Conservation (phyloP, 495 filamentous ascomycete species). For the Ramalina peruviana region DNA sequence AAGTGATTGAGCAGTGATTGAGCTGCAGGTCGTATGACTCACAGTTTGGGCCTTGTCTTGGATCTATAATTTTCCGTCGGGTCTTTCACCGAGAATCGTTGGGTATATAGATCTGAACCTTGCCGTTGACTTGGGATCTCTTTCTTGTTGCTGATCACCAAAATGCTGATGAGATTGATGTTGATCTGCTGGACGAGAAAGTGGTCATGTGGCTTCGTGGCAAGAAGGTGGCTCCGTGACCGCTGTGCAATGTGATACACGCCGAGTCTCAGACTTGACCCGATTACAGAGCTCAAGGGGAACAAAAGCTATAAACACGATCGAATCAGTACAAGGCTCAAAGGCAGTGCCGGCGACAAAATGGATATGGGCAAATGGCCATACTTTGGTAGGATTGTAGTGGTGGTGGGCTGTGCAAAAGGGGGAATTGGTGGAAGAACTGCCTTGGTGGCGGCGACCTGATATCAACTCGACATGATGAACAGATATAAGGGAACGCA, state of each 20-base stretch:
- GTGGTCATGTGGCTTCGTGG: not conserved
- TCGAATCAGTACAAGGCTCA: not conserved
- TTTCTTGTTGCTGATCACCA: no score
- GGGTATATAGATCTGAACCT: not conserved
- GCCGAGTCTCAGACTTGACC: not conserved
- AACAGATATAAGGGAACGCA: not conserved
- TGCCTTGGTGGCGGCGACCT: not conserved
- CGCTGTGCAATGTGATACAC: not conserved
- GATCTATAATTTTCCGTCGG: not conserved
- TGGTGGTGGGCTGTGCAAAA: constrained; percentile 3
- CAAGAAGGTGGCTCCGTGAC: not conserved
- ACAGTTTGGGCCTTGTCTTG: constrained; percentile 4
- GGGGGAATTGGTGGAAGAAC: not conserved
- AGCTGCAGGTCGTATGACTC: constrained; percentile 8
- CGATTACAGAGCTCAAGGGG: not conserved
- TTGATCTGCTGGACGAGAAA: not conserved
- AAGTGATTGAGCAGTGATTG: not conserved
- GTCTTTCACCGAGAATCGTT: not conserved
- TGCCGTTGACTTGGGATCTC: no score
- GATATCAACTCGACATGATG: not conserved
- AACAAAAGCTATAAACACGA: not conserved
- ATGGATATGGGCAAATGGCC: not conserved
- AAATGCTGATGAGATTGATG: no score
- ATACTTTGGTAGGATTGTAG: not conserved
- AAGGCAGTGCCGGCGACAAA: not conserved